phyloP scores from a whole-genome alignment of 495 filamentous ascomycete genomes.

The Xylaria bambusicola region DNA sequence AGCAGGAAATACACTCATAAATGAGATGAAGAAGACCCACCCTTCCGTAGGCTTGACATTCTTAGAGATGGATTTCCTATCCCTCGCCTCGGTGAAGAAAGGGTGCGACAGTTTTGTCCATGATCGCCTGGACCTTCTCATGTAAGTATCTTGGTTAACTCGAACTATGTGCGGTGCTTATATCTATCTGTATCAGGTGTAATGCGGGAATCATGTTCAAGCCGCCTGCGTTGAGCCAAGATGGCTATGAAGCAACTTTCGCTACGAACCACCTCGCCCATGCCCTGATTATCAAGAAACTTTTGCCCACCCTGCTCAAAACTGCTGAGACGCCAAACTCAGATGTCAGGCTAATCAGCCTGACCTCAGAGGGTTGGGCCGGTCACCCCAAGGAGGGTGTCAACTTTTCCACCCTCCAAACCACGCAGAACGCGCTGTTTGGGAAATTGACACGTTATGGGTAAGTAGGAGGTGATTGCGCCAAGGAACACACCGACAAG shows the following conservation, averaged over 20 bases:
- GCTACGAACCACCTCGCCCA: conserved; percentile 74
- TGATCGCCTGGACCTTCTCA: conserved; percentile 44
- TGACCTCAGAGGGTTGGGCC: too few species aligned
- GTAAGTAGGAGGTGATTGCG: too few species aligned
- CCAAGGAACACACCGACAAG: too few species aligned
- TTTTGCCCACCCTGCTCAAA: background rate
- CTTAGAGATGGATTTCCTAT: conserved; percentile 25
- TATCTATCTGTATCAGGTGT: conserved; percentile 20
- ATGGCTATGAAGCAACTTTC: conserved; percentile 72
- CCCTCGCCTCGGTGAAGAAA: conserved; percentile 25
- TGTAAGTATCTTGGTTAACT: conserved; percentile 18
- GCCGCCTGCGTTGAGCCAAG: conserved; percentile 52
- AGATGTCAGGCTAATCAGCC: too few species aligned
- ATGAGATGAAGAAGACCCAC: conserved; percentile 16
- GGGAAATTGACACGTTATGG: background rate
- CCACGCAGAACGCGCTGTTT: background rate
- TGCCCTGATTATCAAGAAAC: conserved; percentile 41
- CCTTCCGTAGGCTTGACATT: conserved; percentile 24
- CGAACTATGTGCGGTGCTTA: background rate
- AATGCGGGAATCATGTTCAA: conserved; percentile 72
- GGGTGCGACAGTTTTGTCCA: conserved; percentile 19
- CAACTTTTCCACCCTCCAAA: background rate
- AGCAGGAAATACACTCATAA: conserved; percentile 22
- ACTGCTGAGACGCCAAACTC: conserved; percentile 1
- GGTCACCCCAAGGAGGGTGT: background rate